phyloP scores from a whole-genome alignment of 345 rosid genomes.

The thale cress (Arabidopsis thaliana) region DNA sequence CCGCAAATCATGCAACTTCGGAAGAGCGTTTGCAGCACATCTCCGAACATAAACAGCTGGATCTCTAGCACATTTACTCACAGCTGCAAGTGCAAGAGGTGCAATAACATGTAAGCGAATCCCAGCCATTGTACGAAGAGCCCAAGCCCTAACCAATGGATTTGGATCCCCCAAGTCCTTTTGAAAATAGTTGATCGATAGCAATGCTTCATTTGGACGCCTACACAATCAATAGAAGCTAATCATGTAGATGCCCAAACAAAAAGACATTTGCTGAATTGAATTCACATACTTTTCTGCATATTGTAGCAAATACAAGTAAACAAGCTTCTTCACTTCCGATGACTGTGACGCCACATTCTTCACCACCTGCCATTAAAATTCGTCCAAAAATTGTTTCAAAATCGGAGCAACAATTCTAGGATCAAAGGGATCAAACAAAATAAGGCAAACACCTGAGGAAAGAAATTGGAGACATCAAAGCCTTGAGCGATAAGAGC shows the following conservation, averaged over 20 bases:
- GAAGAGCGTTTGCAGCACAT: constrained; percentile 97
- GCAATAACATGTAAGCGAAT: constrained; percentile 88
- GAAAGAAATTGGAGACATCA: constrained; percentile 97
- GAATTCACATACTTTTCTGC: constrained; percentile 75
- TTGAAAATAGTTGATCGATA: constrained; percentile 93
- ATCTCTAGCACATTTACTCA: constrained; percentile 85
- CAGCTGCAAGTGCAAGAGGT: constrained; percentile 85
- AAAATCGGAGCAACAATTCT: neutral
- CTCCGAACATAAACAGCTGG: constrained; percentile 91
- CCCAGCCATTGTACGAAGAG: constrained; percentile 97
- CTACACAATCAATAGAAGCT: constrained; percentile 46
- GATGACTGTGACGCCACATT: constrained; percentile 91
- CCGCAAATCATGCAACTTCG: constrained; percentile 85
- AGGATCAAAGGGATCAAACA: constrained; percentile 9
- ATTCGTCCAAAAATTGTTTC: constrained; percentile 3
- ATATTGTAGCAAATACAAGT: constrained; percentile 91
- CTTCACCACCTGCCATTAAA: constrained; percentile 76
- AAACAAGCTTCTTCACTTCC: constrained; percentile 97
- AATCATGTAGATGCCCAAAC: constrained; percentile 4
- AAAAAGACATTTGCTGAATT: neutral
- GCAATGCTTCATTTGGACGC: constrained; percentile 96
- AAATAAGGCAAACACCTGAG: constrained; percentile 60
- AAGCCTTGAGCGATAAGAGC: constrained; percentile 94
- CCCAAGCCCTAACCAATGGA: constrained; percentile 97
- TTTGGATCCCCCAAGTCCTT: constrained; percentile 96